Evolutionary conservation across 768 basidiomycete species (phyloP).

Genomic region (Lactarius sanguifluus): DNA sequence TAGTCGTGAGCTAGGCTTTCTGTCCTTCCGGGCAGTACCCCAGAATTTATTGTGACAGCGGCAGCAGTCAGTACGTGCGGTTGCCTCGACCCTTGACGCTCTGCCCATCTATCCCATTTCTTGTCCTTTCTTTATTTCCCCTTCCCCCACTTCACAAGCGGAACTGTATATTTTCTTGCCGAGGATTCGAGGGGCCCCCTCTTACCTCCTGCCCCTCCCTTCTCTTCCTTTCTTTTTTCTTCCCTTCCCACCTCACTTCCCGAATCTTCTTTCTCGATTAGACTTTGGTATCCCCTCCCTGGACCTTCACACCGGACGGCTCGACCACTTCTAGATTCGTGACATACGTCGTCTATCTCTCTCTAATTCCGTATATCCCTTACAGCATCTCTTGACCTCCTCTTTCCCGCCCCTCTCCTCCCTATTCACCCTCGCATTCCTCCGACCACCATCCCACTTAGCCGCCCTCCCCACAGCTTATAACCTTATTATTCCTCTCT

Average conservation of each 20-base stretch:
- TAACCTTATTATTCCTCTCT: conserved; percentile 5
- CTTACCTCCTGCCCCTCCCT: not conserved
- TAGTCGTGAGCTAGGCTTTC: not conserved
- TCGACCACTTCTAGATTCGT: conserved; percentile 23
- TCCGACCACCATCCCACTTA: conserved; percentile 11
- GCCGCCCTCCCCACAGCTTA: conserved; percentile 9
- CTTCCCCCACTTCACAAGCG: not conserved
- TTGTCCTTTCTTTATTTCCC: not conserved
- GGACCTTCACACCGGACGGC: conserved; percentile 16
- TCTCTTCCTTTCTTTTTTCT: not conserved
- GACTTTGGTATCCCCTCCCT: conserved; percentile 20
- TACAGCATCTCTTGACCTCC: conserved; percentile 4
- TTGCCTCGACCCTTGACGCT: not conserved
- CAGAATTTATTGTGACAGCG: conserved; percentile 2
- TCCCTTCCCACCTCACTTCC: conserved; percentile 13
- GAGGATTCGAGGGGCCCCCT: conserved; percentile 14
- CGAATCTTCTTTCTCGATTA: conserved; percentile 19
- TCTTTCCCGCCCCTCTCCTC: conserved; percentile 3
- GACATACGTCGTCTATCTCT: conserved; percentile 7
- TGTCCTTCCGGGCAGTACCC: not conserved
- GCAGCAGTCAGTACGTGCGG: conserved; percentile 6
- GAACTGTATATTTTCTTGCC: conserved; percentile 12
- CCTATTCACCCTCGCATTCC: conserved; percentile 11
- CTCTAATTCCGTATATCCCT: conserved; percentile 20
- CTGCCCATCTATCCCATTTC: not conserved